These are phyloP conservation scores for Seminavis robusta DNA, from an alignment of 108 stramenopile genomes.

Conservation along the genomic window DNA sequence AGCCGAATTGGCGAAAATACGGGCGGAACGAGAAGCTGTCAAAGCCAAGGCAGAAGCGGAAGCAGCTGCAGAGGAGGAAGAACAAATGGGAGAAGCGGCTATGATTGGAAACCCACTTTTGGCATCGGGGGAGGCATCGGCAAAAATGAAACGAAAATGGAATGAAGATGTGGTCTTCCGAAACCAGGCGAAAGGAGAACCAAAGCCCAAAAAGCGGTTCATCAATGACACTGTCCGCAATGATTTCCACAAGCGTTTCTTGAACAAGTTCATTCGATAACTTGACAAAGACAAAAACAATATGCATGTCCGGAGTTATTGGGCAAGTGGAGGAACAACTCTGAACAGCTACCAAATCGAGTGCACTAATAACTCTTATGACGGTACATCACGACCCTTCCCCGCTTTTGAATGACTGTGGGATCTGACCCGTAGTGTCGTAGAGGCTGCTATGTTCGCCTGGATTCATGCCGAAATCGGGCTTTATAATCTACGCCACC, in stretches of 20 bases:
- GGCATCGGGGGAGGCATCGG: slow-evolving; percentile 28
- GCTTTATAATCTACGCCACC: too few relatives aligned
- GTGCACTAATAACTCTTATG: too few relatives aligned
- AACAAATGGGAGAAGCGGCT: slow-evolving; percentile 80
- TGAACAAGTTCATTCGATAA: slow-evolving; percentile 93
- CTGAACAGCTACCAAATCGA: too few relatives aligned
- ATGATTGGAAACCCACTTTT: slow-evolving; percentile 87
- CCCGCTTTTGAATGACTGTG: too few relatives aligned
- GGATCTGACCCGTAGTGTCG: too few relatives aligned
- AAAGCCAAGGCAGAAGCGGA: slow-evolving; percentile 76
- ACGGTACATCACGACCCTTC: too few relatives aligned
- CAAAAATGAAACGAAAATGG: slow-evolving; percentile 91
- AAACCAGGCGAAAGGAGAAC: slow-evolving; percentile 91
- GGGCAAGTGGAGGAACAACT: too few relatives aligned
- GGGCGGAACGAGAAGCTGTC: slow-evolving; percentile 79
- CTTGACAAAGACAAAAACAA: too few relatives aligned
- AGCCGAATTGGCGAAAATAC: slow-evolving; percentile 90
- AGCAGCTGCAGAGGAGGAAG: slow-evolving; percentile 63
- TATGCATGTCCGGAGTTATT: too few relatives aligned
- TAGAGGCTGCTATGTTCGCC: too few relatives aligned
- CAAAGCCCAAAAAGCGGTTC: slow-evolving; percentile 87
- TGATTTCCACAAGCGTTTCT: slow-evolving; percentile 95
- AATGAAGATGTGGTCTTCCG: slow-evolving; percentile 98
- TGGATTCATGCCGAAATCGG: too few relatives aligned
- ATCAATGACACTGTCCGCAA: slow-evolving; percentile 97